phyloP scores from a whole-genome alignment of 176 grass and related monocot species.

The Cymbopogon citratus region DNA sequence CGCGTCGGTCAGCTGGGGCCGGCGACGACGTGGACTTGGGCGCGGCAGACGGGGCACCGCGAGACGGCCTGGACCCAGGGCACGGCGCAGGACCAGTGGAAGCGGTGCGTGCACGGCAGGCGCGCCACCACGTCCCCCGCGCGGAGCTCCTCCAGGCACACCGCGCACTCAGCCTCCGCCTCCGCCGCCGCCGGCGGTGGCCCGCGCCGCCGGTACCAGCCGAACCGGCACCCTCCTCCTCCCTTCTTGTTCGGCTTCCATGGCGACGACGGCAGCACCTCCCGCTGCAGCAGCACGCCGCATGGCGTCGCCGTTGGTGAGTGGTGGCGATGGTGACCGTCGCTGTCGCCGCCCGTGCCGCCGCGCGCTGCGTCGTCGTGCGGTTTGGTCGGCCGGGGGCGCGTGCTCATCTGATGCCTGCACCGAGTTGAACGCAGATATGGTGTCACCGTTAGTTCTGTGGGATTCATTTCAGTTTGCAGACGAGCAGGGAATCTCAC shows the following conservation, averaged over 20 bases:
- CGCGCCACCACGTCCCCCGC: constrained; percentile 56
- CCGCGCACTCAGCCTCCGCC: constrained; percentile 52
- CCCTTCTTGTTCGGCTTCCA: not conserved
- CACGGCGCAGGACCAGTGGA: constrained; percentile 75
- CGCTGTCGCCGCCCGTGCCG: not conserved
- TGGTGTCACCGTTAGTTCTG: not conserved
- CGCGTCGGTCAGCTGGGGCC: not conserved
- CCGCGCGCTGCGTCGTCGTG: not conserved
- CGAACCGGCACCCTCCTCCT: constrained; percentile 18
- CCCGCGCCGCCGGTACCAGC: constrained; percentile 46
- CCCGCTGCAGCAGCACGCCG: not conserved
- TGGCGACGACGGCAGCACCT: not conserved
- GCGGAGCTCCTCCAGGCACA: constrained; percentile 79
- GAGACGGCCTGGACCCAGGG: constrained; percentile 72
- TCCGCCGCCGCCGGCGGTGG: not conserved
- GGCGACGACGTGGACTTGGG: not conserved
- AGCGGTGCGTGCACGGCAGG: constrained; percentile 80
- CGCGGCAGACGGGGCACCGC: constrained; percentile 78
- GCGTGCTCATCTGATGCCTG: constrained; percentile 43
- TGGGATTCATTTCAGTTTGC: not conserved
- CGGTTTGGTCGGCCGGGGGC: not conserved
- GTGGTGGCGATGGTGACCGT: not conserved
- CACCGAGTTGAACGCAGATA: not conserved
- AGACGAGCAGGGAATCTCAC: not conserved
- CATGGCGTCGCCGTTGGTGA: not conserved